Conservation (phyloP, 2,329 filamentous ascomycete species). For the Fusarium scirpi region DNA sequence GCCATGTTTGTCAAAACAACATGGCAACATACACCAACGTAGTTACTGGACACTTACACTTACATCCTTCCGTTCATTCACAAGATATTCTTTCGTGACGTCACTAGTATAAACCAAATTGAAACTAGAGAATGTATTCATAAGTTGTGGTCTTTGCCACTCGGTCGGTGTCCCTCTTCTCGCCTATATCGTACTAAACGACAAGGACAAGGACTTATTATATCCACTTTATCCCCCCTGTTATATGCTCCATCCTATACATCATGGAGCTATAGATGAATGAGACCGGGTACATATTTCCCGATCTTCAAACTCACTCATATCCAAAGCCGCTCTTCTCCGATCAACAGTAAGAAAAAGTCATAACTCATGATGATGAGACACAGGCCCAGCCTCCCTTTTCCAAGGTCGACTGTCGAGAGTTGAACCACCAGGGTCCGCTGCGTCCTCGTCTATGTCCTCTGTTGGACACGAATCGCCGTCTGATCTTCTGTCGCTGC, state of each 20-base stretch:
- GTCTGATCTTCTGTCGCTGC: slow-evolving; percentile 35
- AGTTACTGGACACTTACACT: neutral
- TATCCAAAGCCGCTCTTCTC: neutral
- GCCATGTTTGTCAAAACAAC: too few species aligned
- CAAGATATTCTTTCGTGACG: too few species aligned
- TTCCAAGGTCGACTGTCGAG: slow-evolving; percentile 23
- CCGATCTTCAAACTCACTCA: neutral
- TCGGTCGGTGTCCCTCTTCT: neutral
- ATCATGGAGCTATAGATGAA: neutral
- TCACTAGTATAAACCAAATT: neutral
- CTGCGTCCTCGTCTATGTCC: slow-evolving; percentile 26
- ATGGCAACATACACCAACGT: neutral
- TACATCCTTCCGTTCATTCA: neutral
- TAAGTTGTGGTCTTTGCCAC: slow-evolving; percentile 9
- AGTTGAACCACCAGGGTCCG: slow-evolving; percentile 39
- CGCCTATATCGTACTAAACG: neutral
- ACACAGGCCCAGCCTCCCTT: slow-evolving; percentile 43
- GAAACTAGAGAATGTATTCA: slow-evolving; percentile 11
- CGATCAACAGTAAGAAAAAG: slow-evolving; percentile 18
- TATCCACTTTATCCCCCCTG: slow-evolving; percentile 7
- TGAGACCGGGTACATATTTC: neutral
- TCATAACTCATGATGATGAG: slow-evolving; percentile 35
- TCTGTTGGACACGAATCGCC: slow-evolving; percentile 22
- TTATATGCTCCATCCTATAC: neutral
- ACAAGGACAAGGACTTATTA: slow-evolving; percentile 13